Conservation (phyloP, 345 rosid species). For the Salix suchowensis region DNA sequence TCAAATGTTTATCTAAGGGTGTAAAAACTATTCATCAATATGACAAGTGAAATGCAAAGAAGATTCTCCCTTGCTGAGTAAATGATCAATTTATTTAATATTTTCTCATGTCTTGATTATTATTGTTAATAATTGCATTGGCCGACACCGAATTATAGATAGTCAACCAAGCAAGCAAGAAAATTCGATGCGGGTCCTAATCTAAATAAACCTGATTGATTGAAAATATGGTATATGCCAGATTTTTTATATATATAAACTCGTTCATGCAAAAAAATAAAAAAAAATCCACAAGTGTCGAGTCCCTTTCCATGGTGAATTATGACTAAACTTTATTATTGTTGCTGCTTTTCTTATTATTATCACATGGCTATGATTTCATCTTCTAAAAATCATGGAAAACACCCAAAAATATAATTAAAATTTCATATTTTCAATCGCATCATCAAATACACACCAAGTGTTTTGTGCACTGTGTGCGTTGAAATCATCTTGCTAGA, state of each 20-base stretch:
- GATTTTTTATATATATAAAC: too few relatives aligned
- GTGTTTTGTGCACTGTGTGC: neutral
- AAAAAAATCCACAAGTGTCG: neutral
- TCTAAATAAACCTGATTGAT: conserved; percentile 8
- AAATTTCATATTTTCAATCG: neutral
- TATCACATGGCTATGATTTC: neutral
- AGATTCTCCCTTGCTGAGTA: too few relatives aligned
- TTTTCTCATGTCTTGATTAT: neutral
- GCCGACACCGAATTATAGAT: conserved; percentile 2
- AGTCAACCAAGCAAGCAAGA: conserved; percentile 22
- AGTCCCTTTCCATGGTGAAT: neutral
- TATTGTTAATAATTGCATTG: neutral
- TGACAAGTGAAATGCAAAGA: too few relatives aligned
- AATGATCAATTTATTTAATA: too few relatives aligned
- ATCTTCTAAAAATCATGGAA: neutral
- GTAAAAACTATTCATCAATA: too few relatives aligned
- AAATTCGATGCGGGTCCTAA: conserved; percentile 20
- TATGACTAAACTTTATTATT: neutral
- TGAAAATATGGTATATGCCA: neutral
- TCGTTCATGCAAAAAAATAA: neutral
- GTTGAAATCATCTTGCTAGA: neutral
- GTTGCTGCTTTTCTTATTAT: too few relatives aligned
- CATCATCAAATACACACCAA: neutral
- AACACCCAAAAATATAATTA: too few relatives aligned
- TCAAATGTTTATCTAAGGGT: too few relatives aligned